Evolutionary conservation across 345 rosid genomes (phyloP), one percentile per base, ranked within the genome.

Genomic region (Lepidium africanum): DNA sequence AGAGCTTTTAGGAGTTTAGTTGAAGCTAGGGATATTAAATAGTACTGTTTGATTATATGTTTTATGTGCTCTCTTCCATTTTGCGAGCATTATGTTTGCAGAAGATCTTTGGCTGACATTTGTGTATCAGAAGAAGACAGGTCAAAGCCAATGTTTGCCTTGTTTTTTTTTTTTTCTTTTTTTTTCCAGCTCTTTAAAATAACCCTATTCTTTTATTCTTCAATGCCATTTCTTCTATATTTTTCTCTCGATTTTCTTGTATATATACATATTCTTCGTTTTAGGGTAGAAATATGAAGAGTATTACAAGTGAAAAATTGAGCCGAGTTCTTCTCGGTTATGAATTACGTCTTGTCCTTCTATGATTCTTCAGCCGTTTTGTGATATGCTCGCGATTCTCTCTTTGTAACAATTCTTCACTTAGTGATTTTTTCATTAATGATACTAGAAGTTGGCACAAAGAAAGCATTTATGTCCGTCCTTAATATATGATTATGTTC

Each of bases 1-100:
- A 57, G 77, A 65, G 72, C 7, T 5, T 73, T 42, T 65, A 73
- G 67, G 66, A 9, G 66, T 23, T 41, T 73, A 73, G 71, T 32
- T 57, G 19, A 48, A 59, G 56, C 51, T 73, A 50, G 72, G 67
- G 6, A n/a, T 59, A 59, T 59, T 52, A 73, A 35, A 51, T 66
- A 59, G 63, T 59, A 14, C 60, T 42, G 55, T 59, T 50, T 58
- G 7, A 50, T 65, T 40, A 50, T 65, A 60, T 48, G 21, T 59
- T 36, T 73, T 51, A 16, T 50, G 12, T 33, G 10, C 12, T 73
- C 32, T 64, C 35, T 71, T 47, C 17, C 27, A 39, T 58, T 50
- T 59, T 60, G 63, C 59, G 21, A 56, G 39, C 71, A 8, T 0
- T 54, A 38, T 47, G 76, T 55, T 55, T 63, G 70, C 70, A 49